phyloP scores from a whole-genome alignment of 768 basidiomycete species.

The Galerina sulciceps region DNA sequence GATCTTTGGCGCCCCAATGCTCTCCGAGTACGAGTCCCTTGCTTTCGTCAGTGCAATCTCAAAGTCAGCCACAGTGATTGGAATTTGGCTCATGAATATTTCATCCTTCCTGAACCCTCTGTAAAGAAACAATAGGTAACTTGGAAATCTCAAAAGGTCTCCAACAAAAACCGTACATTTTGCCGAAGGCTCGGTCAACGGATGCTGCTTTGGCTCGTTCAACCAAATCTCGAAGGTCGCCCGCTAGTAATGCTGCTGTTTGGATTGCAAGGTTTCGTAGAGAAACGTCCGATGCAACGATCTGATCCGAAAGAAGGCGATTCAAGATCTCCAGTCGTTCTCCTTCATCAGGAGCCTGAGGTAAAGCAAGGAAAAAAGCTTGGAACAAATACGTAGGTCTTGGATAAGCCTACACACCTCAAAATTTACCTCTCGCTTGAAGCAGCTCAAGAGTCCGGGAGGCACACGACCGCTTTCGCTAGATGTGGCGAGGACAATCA shows the following conservation, averaged over 20 bases:
- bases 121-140: background rate
- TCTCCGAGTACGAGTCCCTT: slow-evolving; percentile 82
- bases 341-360: slow-evolving; percentile 81
- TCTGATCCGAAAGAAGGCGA: slow-evolving; percentile 40
- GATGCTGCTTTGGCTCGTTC: slow-evolving; percentile 59
- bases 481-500: slow-evolving; percentile 77
- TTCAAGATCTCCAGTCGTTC: slow-evolving; percentile 70
- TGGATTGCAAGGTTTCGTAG: slow-evolving; percentile 75
- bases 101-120: slow-evolving; percentile 22
- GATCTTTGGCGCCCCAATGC: slow-evolving; percentile 96
- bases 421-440: slow-evolving; percentile 85
- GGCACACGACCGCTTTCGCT: slow-evolving; percentile 70
- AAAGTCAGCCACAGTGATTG: slow-evolving; percentile 67
- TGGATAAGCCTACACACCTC: slow-evolving; percentile 49
- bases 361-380: background rate
- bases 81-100: slow-evolving; percentile 37
- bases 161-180: slow-evolving; percentile 34
- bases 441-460: slow-evolving; percentile 62
- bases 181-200: slow-evolving; percentile 45
- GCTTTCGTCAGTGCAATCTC: slow-evolving; percentile 72
- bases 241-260: slow-evolving; percentile 88
- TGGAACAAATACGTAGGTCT: background rate
- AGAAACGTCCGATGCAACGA: slow-evolving; percentile 78
- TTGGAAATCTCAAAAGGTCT: background rate
- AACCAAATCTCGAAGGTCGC: slow-evolving; percentile 77